phyloP scores from a whole-genome alignment of 331 rosid species.

The Prunus yedoensis region DNA sequence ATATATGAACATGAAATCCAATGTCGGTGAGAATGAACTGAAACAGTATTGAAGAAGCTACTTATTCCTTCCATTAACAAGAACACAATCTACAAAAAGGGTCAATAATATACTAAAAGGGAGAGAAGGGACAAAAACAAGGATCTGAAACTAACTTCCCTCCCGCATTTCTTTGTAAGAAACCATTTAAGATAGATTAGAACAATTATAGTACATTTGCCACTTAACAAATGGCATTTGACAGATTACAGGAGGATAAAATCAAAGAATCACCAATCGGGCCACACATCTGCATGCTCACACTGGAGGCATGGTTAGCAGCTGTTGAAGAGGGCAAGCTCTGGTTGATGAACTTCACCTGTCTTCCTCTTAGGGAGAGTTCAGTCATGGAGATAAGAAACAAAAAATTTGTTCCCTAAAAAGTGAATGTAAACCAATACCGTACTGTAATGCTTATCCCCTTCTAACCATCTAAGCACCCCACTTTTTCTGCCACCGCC shows the following conservation, averaged over 20 bases:
- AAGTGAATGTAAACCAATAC: constrained; percentile 36
- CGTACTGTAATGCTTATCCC: constrained; percentile 28
- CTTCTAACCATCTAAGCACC: constrained; percentile 34
- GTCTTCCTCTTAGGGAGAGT: constrained; percentile 22
- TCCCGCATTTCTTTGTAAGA: constrained; percentile 39
- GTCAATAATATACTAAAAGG: constrained; percentile 17
- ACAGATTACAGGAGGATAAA: constrained; percentile 42
- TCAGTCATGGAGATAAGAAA: constrained; percentile 20
- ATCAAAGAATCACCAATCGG: constrained; percentile 65
- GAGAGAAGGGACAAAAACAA: constrained; percentile 6
- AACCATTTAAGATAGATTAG: constrained; percentile 26
- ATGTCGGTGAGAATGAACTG: too few relatives aligned
- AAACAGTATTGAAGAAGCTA: constrained; percentile 17
- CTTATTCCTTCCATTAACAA: constrained; percentile 39
- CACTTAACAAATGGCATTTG: constrained; percentile 39
- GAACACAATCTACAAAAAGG: constrained; percentile 42
- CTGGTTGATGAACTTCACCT: constrained; percentile 26
- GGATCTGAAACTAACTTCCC: constrained; percentile 29
- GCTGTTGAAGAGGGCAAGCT: constrained; percentile 39
- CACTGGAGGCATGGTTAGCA: constrained; percentile 41
- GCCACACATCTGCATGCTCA: constrained; percentile 22
- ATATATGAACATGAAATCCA: too few relatives aligned
- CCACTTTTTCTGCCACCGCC: constrained; percentile 30
- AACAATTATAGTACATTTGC: constrained; percentile 53
- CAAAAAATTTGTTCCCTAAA: constrained; percentile 28